Percentiles rank a stretch among this genome's conserved stretches.
These are phyloP conservation scores for Rasamsonia emersonii DNA, from an alignment of 2,329 filamentous ascomycete species.

Conservation along the genomic window DNA sequence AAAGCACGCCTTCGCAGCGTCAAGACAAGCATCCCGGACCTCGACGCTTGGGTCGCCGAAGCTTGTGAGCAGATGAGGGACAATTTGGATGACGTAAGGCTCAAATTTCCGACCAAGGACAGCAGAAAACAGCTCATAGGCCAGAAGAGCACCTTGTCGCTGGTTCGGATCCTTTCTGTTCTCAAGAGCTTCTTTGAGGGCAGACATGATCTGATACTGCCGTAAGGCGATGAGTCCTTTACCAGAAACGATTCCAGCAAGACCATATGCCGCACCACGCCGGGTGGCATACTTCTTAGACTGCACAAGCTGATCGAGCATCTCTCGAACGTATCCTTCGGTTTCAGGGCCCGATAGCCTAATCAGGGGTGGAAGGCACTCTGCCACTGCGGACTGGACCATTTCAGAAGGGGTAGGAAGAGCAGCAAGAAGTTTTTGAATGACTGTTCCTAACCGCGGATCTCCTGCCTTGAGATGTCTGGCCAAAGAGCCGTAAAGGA, in stretches of 20 bases:
- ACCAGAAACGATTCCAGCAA: slow-evolving; percentile 85
- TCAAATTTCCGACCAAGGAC: slow-evolving; percentile 86
- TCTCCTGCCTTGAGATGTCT: slow-evolving; percentile 82
- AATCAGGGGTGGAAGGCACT: slow-evolving; percentile 87
- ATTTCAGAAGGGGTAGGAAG: slow-evolving; percentile 92
- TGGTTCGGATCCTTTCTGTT: slow-evolving; percentile 91
- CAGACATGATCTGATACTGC: slow-evolving; percentile 78
- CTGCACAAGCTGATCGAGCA: slow-evolving; percentile 73
- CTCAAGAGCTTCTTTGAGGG: slow-evolving; percentile 72
- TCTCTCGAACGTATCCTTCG: slow-evolving; percentile 67
- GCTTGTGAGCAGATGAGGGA: slow-evolving; percentile 77
- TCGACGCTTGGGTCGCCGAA: slow-evolving; percentile 85
- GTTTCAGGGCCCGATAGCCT: slow-evolving; percentile 69
- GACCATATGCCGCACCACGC: slow-evolving; percentile 86
- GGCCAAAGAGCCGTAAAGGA: slow-evolving; percentile 90
- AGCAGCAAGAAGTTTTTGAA: slow-evolving; percentile 76
- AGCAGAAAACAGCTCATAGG: slow-evolving; percentile 81
- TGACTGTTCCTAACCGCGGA: slow-evolving; percentile 74
- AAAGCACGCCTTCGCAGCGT: slow-evolving; percentile 91
- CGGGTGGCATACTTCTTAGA: slow-evolving; percentile 89
- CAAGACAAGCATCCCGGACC: slow-evolving; percentile 85
- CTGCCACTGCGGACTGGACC: slow-evolving; percentile 91
- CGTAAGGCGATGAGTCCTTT: slow-evolving; percentile 72
- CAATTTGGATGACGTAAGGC: slow-evolving; percentile 91
- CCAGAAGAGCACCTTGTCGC: slow-evolving; percentile 78